Evolutionary conservation across 495 filamentous ascomycete genomes (phyloP), one percentile per base, ranked within the genome.

Genomic region (Podospora tetraspora): DNA sequence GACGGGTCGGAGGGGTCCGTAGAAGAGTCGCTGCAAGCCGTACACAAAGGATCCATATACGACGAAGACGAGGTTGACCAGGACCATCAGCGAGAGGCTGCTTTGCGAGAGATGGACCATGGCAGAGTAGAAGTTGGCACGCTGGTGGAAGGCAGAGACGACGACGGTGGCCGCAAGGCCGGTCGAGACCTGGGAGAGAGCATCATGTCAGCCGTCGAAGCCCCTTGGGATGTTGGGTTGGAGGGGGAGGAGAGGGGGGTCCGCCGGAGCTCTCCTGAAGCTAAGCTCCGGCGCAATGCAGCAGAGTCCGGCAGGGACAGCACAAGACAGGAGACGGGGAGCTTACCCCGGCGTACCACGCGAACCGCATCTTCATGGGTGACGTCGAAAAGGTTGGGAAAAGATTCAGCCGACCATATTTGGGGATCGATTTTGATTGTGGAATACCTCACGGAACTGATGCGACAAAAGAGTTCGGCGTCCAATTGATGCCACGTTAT

Each of bases 81-180:
- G 83, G 74, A 97, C 94, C 89, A 98, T 93, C 59, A 97, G 83
- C 73, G 94, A 97, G 67, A 94, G 88, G 81, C 92, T 98, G 78
- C 92, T 97, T 77, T 98, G 94, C 61, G 93, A 91, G 19, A 99
- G 86, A 79, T 98, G 97, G 32, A 99, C 96, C 77, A 92, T 93
- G 63, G 94, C 93, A 19, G 94, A 91, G 79, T 99, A 99, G 86
- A 98, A 98, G 76, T 99, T 99, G 64, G 95, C 86, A 70, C 95
- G 87, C 79, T 98, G 91, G 75, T 95, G 92, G 79, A 97, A 92
- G 59, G 95, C 96, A 73, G 92, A 93, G 61, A 96, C 79, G 67
- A 98, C 68, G 16, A 74, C 72, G 63, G 66, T 64, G 63, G 64
- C 71, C 37, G 75, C 75, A 30, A 74, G 70, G 61, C 67, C 72